Conservation (phyloP, 2,329 filamentous ascomycete species). For the Penicillium sumatraense region DNA sequence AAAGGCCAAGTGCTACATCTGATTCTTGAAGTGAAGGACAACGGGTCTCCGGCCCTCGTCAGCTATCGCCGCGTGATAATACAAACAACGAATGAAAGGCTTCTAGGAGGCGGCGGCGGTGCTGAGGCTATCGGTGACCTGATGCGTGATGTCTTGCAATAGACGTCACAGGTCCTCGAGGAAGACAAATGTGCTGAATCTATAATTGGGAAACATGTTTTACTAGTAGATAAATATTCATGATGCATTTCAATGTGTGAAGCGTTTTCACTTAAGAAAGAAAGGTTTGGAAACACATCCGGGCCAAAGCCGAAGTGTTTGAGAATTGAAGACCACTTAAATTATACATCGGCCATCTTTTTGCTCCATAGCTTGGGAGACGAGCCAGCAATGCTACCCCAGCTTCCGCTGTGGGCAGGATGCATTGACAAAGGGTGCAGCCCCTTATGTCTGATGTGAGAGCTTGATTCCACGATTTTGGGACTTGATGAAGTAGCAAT, state of each 20-base stretch:
- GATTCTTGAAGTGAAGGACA: slow-evolving; percentile 26
- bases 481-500: not conserved
- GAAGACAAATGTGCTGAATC: too few relatives aligned
- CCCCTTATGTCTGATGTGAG: slow-evolving; percentile 21
- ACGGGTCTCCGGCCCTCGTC: slow-evolving; percentile 22
- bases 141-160: slow-evolving; percentile 10
- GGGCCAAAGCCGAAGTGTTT: too few relatives aligned
- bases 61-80: slow-evolving; percentile 29
- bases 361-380: slow-evolving; percentile 17
- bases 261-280: too few relatives aligned
- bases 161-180: too few relatives aligned
- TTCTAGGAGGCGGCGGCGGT: slow-evolving; percentile 12
- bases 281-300: too few relatives aligned
- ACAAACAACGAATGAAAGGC: slow-evolving; percentile 23
- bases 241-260: too few relatives aligned
- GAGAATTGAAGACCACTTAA: not conserved
- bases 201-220: too few relatives aligned
- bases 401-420: slow-evolving; percentile 18
- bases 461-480: slow-evolving; percentile 8
- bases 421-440: slow-evolving; percentile 29
- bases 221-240: too few relatives aligned
- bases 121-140: slow-evolving; percentile 15
- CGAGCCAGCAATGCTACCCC: slow-evolving; percentile 16
- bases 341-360: slow-evolving; percentile 10
- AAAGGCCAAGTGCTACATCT: slow-evolving; percentile 26